These are phyloP conservation scores for Xylaria sp. DNA, from an alignment of 2,329 filamentous ascomycete genomes.

Conservation along the genomic window DNA sequence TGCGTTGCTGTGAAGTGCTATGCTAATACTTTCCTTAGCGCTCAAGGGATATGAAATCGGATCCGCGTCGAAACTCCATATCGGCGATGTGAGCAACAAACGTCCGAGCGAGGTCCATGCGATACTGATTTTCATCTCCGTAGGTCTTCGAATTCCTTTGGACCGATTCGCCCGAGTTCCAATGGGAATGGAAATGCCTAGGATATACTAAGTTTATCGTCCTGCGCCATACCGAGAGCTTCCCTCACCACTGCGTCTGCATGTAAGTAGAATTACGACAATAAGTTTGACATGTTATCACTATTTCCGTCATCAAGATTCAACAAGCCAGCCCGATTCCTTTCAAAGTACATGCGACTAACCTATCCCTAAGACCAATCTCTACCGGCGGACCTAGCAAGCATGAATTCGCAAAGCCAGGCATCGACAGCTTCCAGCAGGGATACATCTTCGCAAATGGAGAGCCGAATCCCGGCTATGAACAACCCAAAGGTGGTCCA, in stretches of 20 bases:
- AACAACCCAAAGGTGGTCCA: conserved; percentile 45
- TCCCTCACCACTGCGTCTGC: conserved; percentile 52
- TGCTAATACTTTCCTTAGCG: conserved; percentile 41
- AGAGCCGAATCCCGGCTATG: conserved; percentile 48
- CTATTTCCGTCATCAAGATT: conserved; percentile 13
- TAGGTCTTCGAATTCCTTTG: conserved; percentile 55
- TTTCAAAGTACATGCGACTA: conserved; percentile 28
- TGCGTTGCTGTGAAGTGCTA: background rate
- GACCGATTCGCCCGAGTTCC: conserved; percentile 52
- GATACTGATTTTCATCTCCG: conserved; percentile 27
- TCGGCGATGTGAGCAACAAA: conserved; percentile 51
- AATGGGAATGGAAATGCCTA: conserved; percentile 55
- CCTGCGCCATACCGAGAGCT: conserved; percentile 52
- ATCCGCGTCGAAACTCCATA: conserved; percentile 50
- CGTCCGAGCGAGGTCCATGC: background rate
- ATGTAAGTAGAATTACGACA: conserved; percentile 49
- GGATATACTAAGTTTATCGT: conserved; percentile 54
- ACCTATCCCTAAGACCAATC: conserved; percentile 47
- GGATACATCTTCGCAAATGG: conserved; percentile 52
- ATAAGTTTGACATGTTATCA: conserved; percentile 5
- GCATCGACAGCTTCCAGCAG: conserved; percentile 53
- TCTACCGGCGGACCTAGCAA: conserved; percentile 49
- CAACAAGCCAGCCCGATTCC: conserved; percentile 14
- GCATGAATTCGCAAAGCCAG: conserved; percentile 53
- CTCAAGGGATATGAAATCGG: conserved; percentile 53